Evolutionary conservation across 805 yeast species (phyloP), one percentile per base, ranked within the genome.

Genomic region (Metschnikowia borealis): DNA sequence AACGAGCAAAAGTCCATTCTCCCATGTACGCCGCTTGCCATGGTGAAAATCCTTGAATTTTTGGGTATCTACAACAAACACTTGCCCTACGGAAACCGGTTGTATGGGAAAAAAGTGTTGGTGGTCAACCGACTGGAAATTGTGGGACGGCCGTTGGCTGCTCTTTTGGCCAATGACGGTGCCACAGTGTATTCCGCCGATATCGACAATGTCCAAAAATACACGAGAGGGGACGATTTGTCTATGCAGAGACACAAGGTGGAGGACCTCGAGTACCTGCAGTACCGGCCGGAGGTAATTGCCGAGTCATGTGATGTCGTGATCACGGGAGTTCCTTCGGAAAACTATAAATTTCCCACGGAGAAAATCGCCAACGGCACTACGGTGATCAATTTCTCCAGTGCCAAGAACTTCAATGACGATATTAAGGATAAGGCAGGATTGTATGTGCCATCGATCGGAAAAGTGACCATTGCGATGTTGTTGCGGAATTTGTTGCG

Each of bases 61-160:
- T 73, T 94, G 60, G 90, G 94, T 11, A 87, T 89, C 6, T 94
- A 94, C 76, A 94, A 92, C 70, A 70, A 79, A 41, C 69, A 91
- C 20, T 68, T 94, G 51, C 86, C 87, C 26, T 87, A 90, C 62
- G 99, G 99, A 5, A 90, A 94, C 73, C 78, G 97, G 54, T 75
- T 94, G 20, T 94, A 89, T 61, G 99, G 99, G 41, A 91, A 90
- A 69, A 92, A 94, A 46, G 78, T 92, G 49, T 84, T 95, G 44
- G 84, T 94, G 41, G 91, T 94, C 47, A 94, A 94, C 70, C 78
- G 99, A 62, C 87, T 96, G 11, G 99, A 94, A 69, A 92, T 94
- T 62, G 99, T 94, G 20, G 99, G 99, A 11, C 82, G 99, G 59
- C 99, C 99, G 0, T 73, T 94, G 52, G 98, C 98, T 33, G 98